phyloP scores from a whole-genome alignment of 768 basidiomycete species.

The Tulasnella sp. region DNA sequence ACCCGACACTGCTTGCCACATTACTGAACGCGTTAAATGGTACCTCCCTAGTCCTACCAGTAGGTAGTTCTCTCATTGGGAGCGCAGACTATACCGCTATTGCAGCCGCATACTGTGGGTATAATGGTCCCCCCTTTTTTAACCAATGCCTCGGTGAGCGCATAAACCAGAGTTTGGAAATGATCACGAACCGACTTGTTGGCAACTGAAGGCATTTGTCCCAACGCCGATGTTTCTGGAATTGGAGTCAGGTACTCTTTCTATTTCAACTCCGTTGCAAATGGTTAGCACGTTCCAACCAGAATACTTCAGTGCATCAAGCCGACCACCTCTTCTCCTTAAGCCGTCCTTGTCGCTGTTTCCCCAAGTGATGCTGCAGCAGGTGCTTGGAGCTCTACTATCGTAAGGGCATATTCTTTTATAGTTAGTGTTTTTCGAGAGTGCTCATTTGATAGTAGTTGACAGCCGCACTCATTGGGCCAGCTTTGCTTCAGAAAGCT shows the following conservation, averaged over 20 bases:
- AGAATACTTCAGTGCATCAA: background rate
- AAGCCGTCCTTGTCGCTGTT: background rate
- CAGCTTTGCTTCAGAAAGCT: conserved; percentile 11
- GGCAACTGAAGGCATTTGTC: conserved; percentile 4
- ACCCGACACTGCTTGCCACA: no score
- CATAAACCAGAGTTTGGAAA: no score
- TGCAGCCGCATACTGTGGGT: no score
- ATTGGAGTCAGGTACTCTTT: conserved; percentile 12
- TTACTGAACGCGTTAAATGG: no score
- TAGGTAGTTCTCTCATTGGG: no score
- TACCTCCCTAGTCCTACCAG: no score
- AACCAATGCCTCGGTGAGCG: no score
- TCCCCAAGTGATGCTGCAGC: conserved; percentile 15
- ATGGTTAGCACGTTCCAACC: background rate
- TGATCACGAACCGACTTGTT: no score
- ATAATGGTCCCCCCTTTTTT: no score
- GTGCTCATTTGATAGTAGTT: background rate
- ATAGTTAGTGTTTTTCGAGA: no score
- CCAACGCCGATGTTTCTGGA: conserved; percentile 13
- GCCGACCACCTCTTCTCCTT: background rate
- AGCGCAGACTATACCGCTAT: no score
- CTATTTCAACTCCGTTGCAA: conserved; percentile 15
- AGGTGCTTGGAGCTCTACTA: conserved; percentile 13
- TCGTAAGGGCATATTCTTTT: background rate
- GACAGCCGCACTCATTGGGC: conserved; percentile 12